Conservation (phyloP, 1,284 basidiomycete species). For the Macrocystidia cucumis region DNA sequence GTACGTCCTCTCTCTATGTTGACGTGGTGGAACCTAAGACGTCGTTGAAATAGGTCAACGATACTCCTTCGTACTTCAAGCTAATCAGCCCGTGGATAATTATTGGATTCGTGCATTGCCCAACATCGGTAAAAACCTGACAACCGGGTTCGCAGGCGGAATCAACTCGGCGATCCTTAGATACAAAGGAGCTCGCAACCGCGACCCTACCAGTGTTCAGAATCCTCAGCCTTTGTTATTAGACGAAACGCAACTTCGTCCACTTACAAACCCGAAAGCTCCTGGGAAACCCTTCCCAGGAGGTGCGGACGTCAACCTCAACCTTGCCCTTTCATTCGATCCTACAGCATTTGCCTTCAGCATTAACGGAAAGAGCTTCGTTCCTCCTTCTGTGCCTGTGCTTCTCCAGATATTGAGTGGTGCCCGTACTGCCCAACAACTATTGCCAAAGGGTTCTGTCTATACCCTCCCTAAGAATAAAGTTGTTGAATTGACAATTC, state of each 20-base stretch:
- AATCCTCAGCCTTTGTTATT: not conserved
- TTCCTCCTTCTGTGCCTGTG: not conserved
- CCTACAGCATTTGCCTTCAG: not conserved
- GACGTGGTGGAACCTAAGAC: too few relatives aligned
- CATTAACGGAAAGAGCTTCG: not conserved
- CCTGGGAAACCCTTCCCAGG: conserved; percentile 23
- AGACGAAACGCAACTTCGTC: conserved; percentile 18
- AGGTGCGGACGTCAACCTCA: conserved; percentile 23
- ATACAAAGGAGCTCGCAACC: conserved; percentile 30
- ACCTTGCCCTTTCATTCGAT: conserved; percentile 17
- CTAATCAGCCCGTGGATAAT: conserved; percentile 26
- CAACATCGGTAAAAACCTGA: not conserved
- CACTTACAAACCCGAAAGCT: conserved; percentile 20
- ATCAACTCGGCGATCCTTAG: conserved; percentile 32
- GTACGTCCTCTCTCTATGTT: conserved; percentile 4
- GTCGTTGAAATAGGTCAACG: conserved; percentile 19
- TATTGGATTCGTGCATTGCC: conserved; percentile 25
- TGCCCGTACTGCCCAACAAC: conserved; percentile 7
- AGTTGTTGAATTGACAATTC: conserved; percentile 13
- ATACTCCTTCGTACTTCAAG: conserved; percentile 22
- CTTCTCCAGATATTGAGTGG: conserved; percentile 4
- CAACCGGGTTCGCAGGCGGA: conserved; percentile 10
- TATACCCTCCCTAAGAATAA: conserved; percentile 13
- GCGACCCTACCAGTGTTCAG: conserved; percentile 11
- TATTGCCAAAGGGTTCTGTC: conserved; percentile 14